Evolutionary conservation across 192 early-diverging fungal species (phyloP).

Genomic region (Coemansia sp.): DNA sequence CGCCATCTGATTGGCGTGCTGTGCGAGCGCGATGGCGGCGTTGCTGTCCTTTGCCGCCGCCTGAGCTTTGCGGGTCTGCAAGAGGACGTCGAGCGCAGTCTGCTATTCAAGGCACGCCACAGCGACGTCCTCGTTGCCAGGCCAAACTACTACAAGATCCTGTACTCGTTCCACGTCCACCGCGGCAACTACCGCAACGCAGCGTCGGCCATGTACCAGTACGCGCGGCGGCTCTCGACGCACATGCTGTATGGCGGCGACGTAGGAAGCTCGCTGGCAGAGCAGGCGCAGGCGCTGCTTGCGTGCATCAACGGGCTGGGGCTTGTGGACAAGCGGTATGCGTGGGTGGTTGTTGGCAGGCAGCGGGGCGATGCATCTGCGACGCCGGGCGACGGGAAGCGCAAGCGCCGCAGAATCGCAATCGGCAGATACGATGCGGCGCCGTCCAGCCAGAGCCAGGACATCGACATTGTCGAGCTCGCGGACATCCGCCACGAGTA

Average conservation of each 20-base stretch:
- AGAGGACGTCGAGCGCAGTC: slow-evolving; percentile 47
- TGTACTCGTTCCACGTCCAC: slow-evolving; percentile 57
- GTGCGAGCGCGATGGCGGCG: slow-evolving; percentile 48
- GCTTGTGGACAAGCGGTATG: slow-evolving; percentile 47
- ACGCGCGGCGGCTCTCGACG: slow-evolving; percentile 36
- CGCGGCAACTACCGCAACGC: slow-evolving; percentile 59
- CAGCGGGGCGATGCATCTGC: slow-evolving; percentile 1
- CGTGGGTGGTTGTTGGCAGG: slow-evolving; percentile 52
- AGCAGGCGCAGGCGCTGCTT: slow-evolving; percentile 47
- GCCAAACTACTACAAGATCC: slow-evolving; percentile 54
- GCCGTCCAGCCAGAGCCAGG: slow-evolving; percentile 22
- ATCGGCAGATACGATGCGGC: slow-evolving; percentile 35
- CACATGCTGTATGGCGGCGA: slow-evolving; percentile 25
- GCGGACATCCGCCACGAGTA: slow-evolving; percentile 53
- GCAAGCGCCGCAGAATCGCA: slow-evolving; percentile 39
- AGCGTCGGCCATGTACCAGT: slow-evolving; percentile 59
- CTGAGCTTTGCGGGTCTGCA: slow-evolving; percentile 49
- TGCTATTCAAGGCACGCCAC: slow-evolving; percentile 58
- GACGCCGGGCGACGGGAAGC: slow-evolving; percentile 5
- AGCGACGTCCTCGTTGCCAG: slow-evolving; percentile 24
- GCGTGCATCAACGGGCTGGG: slow-evolving; percentile 44
- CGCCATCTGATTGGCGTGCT: slow-evolving; percentile 51
- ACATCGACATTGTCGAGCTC: slow-evolving; percentile 48
- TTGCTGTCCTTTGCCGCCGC: slow-evolving; percentile 42
- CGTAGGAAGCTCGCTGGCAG: slow-evolving; percentile 20